Percentiles rank a stretch among this genome's conserved stretches.
Evolutionary conservation across 1,139 yeast genomes (phyloP).

Genomic region (Trichomonascaceae sp.): DNA sequence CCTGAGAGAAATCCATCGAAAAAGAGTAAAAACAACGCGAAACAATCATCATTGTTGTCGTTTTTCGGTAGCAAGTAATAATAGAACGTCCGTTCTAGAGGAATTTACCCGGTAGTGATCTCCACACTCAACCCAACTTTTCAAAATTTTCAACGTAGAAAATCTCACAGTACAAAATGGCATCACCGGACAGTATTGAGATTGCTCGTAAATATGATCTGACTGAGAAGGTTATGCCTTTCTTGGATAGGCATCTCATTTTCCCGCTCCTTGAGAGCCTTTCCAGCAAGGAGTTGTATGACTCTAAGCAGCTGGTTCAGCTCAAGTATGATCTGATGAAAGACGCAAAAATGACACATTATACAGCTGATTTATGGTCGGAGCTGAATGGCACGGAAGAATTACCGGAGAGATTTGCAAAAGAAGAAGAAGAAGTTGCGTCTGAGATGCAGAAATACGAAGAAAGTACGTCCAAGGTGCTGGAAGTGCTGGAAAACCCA

Average conservation of each 20-base stretch:
- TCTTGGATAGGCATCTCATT: conserved; percentile 52
- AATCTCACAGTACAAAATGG: not conserved
- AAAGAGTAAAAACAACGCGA: conserved; percentile 9
- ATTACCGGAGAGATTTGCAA: conserved; percentile 37
- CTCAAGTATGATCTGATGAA: conserved; percentile 47
- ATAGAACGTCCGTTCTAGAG: not conserved
- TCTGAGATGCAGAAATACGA: conserved; percentile 38
- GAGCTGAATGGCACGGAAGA: conserved; percentile 36
- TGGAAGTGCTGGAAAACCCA: conserved; percentile 42
- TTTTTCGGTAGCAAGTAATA: conserved; percentile 17
- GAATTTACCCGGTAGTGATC: not conserved
- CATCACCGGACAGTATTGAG: conserved; percentile 10
- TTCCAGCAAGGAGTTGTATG: conserved; percentile 40
- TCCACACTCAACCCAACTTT: conserved; percentile 1
- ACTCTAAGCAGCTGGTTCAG: conserved; percentile 39
- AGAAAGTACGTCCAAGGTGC: conserved; percentile 40
- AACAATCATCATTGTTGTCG: conserved; percentile 19
- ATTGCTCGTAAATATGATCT: conserved; percentile 39
- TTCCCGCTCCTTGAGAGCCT: conserved; percentile 49
- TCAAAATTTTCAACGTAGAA: not conserved
- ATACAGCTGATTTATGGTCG: conserved; percentile 41
- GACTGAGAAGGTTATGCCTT: conserved; percentile 46
- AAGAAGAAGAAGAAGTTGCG: conserved; percentile 38
- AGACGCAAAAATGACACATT: conserved; percentile 50
- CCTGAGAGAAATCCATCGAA: conserved; percentile 9